Percentiles rank a stretch among this genome's conserved stretches.
phyloP scores from a whole-genome alignment of 2,329 filamentous ascomycete species.

The Aspergillus pseudoglaucus region DNA sequence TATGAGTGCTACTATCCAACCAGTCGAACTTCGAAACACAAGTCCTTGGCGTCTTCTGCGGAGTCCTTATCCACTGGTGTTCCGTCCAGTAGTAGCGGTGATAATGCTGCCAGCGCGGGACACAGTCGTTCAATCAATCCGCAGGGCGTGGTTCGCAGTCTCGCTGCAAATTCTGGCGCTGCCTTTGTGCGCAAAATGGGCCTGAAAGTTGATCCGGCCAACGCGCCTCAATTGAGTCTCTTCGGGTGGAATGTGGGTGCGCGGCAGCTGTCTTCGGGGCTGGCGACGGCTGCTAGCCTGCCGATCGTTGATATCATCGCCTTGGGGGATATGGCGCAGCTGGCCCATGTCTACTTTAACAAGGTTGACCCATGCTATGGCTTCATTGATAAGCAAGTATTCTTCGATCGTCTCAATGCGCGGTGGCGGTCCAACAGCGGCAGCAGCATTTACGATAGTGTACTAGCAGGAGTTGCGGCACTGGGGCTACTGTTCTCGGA shows the following conservation, averaged over 20 bases:
- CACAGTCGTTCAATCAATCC: background rate
- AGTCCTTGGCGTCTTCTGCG: background rate
- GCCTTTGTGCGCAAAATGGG: conserved; percentile 49
- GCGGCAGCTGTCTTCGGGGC: conserved; percentile 15
- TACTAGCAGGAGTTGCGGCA: conserved; percentile 48
- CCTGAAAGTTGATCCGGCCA: conserved; percentile 46
- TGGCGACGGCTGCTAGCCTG: conserved; percentile 3
- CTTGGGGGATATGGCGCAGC: conserved; percentile 37
- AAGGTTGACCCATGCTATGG: conserved; percentile 49
- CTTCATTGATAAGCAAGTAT: conserved; percentile 33
- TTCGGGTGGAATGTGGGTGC: conserved; percentile 50
- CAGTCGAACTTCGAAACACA: background rate
- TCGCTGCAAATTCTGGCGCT: conserved; percentile 51
- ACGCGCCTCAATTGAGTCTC: conserved; percentile 46
- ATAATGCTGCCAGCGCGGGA: background rate
- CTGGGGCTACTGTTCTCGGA: conserved; percentile 48
- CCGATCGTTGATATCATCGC: conserved; percentile 43
- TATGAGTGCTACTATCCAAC: conserved; percentile 22
- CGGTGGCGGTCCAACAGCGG: conserved; percentile 16
- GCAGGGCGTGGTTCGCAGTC: conserved; percentile 10
- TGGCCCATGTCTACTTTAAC: conserved; percentile 45
- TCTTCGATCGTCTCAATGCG: conserved; percentile 15
- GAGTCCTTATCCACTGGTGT: conserved; percentile 4
- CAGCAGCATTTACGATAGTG: conserved; percentile 36
- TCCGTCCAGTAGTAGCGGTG: conserved; percentile 13